These are phyloP conservation scores for Trichoderma harzianum DNA, from an alignment of 2,329 filamentous ascomycete genomes.

Conservation along the genomic window DNA sequence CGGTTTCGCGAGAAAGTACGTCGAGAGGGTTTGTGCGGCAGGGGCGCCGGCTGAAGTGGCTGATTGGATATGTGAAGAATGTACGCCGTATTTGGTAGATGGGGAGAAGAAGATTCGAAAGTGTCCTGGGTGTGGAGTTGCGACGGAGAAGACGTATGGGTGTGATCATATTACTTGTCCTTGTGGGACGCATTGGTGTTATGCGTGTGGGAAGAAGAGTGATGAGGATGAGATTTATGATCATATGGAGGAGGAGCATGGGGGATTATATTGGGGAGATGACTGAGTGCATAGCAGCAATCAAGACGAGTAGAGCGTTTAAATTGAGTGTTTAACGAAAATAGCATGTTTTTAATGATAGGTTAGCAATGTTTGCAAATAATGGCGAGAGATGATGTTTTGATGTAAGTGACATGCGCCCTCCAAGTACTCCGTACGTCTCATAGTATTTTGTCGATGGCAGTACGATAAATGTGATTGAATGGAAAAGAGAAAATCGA, in stretches of 20 bases:
- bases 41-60: constrained; percentile 37
- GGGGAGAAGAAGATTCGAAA: constrained; percentile 21
- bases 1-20: constrained; percentile 38
- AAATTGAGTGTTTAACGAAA: too few relatives aligned
- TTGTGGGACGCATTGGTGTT: constrained; percentile 40
- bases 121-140: constrained; percentile 38
- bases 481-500: background rate
- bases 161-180: constrained; percentile 41
- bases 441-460: background rate
- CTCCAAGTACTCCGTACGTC: background rate
- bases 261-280: constrained; percentile 27
- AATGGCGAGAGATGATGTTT: background rate
- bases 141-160: constrained; percentile 37
- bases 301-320: too few relatives aligned
- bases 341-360: background rate
- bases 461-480: background rate
- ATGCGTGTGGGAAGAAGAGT: constrained; percentile 34
- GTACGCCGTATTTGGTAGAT: constrained; percentile 22
- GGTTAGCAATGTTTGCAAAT: background rate
- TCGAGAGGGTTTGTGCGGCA: constrained; percentile 43
- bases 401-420: background rate
- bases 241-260: constrained; percentile 36
- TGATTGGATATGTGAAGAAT: constrained; percentile 43
- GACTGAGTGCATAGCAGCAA: background rate
- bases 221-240: constrained; percentile 32